These are phyloP conservation scores for Aspergillus novoparasiticus DNA, from an alignment of 2,329 filamentous ascomycete genomes.

Conservation along the genomic window DNA sequence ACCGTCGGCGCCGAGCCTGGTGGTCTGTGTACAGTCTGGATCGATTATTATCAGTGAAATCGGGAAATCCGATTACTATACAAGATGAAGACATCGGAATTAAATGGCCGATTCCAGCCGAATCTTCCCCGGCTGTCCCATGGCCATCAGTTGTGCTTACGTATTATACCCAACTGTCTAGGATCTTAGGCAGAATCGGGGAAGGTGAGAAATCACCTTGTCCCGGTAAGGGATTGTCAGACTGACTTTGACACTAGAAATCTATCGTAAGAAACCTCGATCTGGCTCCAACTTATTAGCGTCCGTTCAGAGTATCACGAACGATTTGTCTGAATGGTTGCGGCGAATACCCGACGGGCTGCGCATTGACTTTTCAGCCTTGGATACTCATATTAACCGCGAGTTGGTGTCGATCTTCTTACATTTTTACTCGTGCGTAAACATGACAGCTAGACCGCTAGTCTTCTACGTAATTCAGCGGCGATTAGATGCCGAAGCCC, in stretches of 20 bases:
- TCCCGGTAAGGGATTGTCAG: neutral
- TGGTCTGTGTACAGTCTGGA: conserved; percentile 62
- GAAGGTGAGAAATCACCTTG: conserved; percentile 28
- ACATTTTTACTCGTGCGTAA: conserved; percentile 61
- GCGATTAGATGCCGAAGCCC: conserved; percentile 42
- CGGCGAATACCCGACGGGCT: conserved; percentile 51
- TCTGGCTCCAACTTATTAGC: conserved; percentile 52
- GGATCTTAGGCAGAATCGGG: conserved; percentile 55
- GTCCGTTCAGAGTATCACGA: conserved; percentile 55
- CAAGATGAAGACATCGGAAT: conserved; percentile 58
- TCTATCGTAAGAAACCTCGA: conserved; percentile 53
- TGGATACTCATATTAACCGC: conserved; percentile 47
- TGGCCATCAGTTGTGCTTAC: conserved; percentile 53
- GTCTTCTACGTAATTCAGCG: conserved; percentile 58
- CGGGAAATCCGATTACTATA: conserved; percentile 58
- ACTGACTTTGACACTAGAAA: conserved; percentile 32
- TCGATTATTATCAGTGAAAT: conserved; percentile 56
- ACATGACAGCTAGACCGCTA: conserved; percentile 59
- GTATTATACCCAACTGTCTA: conserved; percentile 57
- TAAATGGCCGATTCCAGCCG: conserved; percentile 32
- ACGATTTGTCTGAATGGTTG: conserved; percentile 54
- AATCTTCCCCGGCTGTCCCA: conserved; percentile 23
- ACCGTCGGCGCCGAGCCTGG: conserved; percentile 57
- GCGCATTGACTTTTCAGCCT: conserved; percentile 51
- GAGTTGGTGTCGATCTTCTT: conserved; percentile 56